Conservation (phyloP, 306 rosid species). For the Pueraria montana region DNA sequence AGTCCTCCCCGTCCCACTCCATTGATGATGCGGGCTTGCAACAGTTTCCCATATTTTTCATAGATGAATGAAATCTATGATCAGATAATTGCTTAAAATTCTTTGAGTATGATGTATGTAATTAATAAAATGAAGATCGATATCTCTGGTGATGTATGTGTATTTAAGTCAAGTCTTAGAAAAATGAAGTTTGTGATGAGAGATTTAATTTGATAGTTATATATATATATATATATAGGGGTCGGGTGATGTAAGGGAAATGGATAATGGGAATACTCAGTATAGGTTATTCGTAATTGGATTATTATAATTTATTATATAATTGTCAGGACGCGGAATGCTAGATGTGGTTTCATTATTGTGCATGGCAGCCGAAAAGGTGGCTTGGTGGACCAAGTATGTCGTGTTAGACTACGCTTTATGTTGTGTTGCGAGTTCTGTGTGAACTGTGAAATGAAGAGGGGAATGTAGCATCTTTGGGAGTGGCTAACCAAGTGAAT, state of each 20-base stretch:
- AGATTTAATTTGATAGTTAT: not conserved
- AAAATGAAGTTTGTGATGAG: too few species aligned
- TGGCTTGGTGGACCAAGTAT: not conserved
- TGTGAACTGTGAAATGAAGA: too few species aligned
- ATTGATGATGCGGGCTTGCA: constrained; percentile 25
- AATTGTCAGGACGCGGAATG: not conserved
- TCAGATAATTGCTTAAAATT: not conserved
- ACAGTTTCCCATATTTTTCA: constrained; percentile 61
- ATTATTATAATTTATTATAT: not conserved
- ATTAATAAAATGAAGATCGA: not conserved
- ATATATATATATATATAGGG: too few species aligned
- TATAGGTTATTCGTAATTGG: not conserved
- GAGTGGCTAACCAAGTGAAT: too few species aligned
- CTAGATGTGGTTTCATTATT: not conserved
- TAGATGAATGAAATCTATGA: not conserved
- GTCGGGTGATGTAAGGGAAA: constrained; percentile 3
- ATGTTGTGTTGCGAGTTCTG: not conserved
- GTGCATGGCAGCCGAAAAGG: not conserved
- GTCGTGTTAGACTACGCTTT: constrained; percentile 12
- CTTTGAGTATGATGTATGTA: not conserved
- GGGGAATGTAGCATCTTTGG: too few species aligned
- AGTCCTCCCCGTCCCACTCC: constrained; percentile 64
- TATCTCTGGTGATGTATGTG: not conserved
- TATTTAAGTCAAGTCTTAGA: too few species aligned
- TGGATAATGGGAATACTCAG: not conserved